These are phyloP conservation scores for Sclerotiophoma versabilis DNA, from an alignment of 2,329 filamentous ascomycete species.

Conservation along the genomic window DNA sequence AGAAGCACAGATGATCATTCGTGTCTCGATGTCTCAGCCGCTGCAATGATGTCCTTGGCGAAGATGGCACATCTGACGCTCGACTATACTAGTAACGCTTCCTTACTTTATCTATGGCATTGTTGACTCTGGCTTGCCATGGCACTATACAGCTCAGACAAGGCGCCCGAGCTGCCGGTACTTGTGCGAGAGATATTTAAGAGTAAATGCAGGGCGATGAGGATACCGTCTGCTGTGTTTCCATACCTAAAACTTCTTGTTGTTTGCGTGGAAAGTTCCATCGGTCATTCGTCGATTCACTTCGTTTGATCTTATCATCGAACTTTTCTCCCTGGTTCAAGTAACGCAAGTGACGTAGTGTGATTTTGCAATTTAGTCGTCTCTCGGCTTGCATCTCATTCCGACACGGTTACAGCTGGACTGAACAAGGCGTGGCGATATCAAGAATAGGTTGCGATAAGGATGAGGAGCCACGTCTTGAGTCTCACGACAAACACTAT, in stretches of 20 bases:
- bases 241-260: too few relatives aligned
- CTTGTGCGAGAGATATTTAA: slow-evolving; percentile 11
- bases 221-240: not conserved
- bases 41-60: slow-evolving; percentile 1
- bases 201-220: slow-evolving; percentile 10
- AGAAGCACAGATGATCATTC: slow-evolving; percentile 15
- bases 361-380: not conserved
- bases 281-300: not conserved
- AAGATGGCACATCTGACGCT: slow-evolving; percentile 1
- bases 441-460: slow-evolving; percentile 6
- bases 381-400: not conserved
- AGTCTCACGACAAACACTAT: slow-evolving; percentile 32
- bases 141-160: not conserved
- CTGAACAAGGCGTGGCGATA: not conserved
- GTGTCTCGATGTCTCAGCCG: slow-evolving; percentile 3
- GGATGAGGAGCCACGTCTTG: slow-evolving; percentile 21
- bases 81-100: not conserved
- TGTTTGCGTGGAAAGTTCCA: slow-evolving; percentile 1
- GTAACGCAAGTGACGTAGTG: not conserved
- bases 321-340: not conserved
- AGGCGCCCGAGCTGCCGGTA: slow-evolving; percentile 4
- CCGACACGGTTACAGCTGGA: not conserved
- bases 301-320: slow-evolving; percentile 17
- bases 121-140: slow-evolving; percentile 22
- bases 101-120: slow-evolving; percentile 17